Conservation (phyloP, 1,284 basidiomycete species). For the Polyporus tsugae region DNA sequence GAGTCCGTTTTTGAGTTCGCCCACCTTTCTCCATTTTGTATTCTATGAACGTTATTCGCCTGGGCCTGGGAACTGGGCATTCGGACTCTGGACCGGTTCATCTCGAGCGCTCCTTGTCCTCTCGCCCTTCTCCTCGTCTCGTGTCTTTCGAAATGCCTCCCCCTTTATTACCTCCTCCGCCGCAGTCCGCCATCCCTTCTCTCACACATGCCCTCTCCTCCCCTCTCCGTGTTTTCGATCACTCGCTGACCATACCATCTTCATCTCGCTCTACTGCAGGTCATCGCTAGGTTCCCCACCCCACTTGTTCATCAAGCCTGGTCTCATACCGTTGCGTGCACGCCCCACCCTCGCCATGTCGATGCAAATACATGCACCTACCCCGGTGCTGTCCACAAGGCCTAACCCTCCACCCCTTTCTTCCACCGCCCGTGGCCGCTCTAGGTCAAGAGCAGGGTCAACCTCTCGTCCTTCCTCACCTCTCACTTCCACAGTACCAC, state of each 20-base stretch:
- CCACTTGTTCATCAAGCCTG: slow-evolving; percentile 36
- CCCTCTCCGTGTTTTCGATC: slow-evolving; percentile 26
- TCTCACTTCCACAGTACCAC: slow-evolving; percentile 33
- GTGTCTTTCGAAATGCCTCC: slow-evolving; percentile 26
- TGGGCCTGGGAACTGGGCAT: slow-evolving; percentile 30
- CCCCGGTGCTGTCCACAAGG: slow-evolving; percentile 40
- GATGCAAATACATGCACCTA: slow-evolving; percentile 44
- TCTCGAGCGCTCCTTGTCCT: slow-evolving; percentile 29
- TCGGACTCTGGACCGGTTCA: slow-evolving; percentile 37
- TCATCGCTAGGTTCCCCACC: slow-evolving; percentile 31
- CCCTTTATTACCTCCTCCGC: slow-evolving; percentile 32
- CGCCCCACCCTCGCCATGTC: slow-evolving; percentile 48
- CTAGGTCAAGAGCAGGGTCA: slow-evolving; percentile 35
- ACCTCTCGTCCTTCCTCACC: slow-evolving; percentile 37
- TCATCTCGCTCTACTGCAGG: slow-evolving; percentile 32
- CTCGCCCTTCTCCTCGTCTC: slow-evolving; percentile 26
- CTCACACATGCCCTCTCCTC: slow-evolving; percentile 30
- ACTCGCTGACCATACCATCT: slow-evolving; percentile 27
- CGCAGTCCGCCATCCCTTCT: slow-evolving; percentile 32
- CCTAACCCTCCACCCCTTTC: slow-evolving; percentile 33
- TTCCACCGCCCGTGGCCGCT: slow-evolving; percentile 33
- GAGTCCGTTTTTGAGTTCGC: slow-evolving; percentile 24
- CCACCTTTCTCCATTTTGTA: slow-evolving; percentile 25
- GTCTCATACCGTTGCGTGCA: slow-evolving; percentile 39
- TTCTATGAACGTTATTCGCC: slow-evolving; percentile 38